Conservation (phyloP, 1,284 basidiomycete species). For the Tetrapyrgos nigripes region DNA sequence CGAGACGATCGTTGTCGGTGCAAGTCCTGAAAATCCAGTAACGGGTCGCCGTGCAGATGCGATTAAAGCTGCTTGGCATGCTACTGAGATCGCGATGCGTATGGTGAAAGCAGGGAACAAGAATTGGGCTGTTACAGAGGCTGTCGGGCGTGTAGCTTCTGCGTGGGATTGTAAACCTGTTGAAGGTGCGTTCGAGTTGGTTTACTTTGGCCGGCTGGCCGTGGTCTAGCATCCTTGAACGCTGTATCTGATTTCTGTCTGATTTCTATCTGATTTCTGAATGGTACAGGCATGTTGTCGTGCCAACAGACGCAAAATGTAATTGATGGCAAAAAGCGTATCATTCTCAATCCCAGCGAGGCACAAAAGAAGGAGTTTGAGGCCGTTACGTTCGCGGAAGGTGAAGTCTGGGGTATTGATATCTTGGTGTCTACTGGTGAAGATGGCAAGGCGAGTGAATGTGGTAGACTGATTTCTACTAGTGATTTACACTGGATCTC, state of each 20-base stretch:
- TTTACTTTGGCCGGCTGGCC: background rate
- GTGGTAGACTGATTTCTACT: slow-evolving; percentile 1
- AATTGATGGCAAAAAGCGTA: slow-evolving; percentile 96
- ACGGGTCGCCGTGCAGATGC: slow-evolving; percentile 90
- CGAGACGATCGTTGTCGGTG: slow-evolving; percentile 91
- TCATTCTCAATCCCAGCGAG: slow-evolving; percentile 90
- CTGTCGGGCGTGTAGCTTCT: slow-evolving; percentile 76
- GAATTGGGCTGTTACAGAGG: slow-evolving; percentile 95
- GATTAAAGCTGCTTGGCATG: slow-evolving; percentile 92
- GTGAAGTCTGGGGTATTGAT: slow-evolving; percentile 97
- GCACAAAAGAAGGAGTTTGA: slow-evolving; percentile 88
- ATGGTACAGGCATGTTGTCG: slow-evolving; percentile 80
- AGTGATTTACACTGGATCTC: background rate
- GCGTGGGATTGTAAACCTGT: slow-evolving; percentile 88
- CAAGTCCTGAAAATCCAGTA: slow-evolving; percentile 73
- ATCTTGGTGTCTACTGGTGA: slow-evolving; percentile 89
- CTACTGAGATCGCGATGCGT: slow-evolving; percentile 91
- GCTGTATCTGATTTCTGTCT: slow-evolving; percentile 2
- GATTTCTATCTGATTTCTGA: slow-evolving; percentile 1
- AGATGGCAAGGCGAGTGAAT: slow-evolving; percentile 80
- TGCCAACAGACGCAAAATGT: slow-evolving; percentile 93
- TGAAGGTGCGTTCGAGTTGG: slow-evolving; percentile 65
- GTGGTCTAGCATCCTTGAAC: background rate
- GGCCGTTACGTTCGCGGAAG: slow-evolving; percentile 86
- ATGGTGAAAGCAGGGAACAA: slow-evolving; percentile 89